Percentiles rank a stretch among this genome's conserved stretches.
Evolutionary conservation across 805 yeast species (phyloP).

Genomic region (Teunomyces stri): DNA sequence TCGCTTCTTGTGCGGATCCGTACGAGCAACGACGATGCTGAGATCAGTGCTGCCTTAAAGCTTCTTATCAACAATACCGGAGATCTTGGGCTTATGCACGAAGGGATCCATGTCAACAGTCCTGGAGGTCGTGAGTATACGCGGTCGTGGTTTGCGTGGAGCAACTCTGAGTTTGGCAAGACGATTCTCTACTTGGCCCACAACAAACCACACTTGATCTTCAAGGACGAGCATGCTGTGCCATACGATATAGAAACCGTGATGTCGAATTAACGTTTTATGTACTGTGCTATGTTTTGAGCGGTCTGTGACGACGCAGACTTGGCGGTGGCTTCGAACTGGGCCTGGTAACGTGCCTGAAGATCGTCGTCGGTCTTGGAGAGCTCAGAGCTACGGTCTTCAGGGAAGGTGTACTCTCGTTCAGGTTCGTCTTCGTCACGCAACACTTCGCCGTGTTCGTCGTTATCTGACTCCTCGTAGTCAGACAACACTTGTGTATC

Average conservation of each 20-base stretch:
- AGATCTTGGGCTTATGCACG: slow-evolving; percentile 81
- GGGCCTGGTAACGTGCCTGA: slow-evolving; percentile 70
- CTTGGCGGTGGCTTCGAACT: slow-evolving; percentile 63
- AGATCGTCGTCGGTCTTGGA: slow-evolving; percentile 48
- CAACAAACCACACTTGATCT: slow-evolving; percentile 70
- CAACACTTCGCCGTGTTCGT: slow-evolving; percentile 44
- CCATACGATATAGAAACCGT: slow-evolving; percentile 31
- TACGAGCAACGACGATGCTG: slow-evolving; percentile 69
- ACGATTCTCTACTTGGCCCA: slow-evolving; percentile 74
- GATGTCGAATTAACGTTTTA: slow-evolving; percentile 32
- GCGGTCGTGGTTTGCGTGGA: slow-evolving; percentile 93
- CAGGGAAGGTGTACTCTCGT: slow-evolving; percentile 71
- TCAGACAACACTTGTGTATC: slow-evolving; percentile 52
- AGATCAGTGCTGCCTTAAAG: slow-evolving; percentile 51
- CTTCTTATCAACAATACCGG: slow-evolving; percentile 61
- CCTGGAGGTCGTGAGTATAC: slow-evolving; percentile 52
- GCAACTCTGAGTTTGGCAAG: slow-evolving; percentile 87
- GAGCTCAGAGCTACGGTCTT: slow-evolving; percentile 62
- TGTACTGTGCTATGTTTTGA: slow-evolving; percentile 68
- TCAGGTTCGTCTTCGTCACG: slow-evolving; percentile 45
- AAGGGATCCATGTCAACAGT: slow-evolving; percentile 65
- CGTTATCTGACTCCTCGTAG: slow-evolving; percentile 49
- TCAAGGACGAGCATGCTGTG: slow-evolving; percentile 40
- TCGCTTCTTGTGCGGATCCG: slow-evolving; percentile 71
- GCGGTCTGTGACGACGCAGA: slow-evolving; percentile 65